Base-by-base conservation (phyloP, 257 asterid species). In the Scutellaria galericulata region DNA sequence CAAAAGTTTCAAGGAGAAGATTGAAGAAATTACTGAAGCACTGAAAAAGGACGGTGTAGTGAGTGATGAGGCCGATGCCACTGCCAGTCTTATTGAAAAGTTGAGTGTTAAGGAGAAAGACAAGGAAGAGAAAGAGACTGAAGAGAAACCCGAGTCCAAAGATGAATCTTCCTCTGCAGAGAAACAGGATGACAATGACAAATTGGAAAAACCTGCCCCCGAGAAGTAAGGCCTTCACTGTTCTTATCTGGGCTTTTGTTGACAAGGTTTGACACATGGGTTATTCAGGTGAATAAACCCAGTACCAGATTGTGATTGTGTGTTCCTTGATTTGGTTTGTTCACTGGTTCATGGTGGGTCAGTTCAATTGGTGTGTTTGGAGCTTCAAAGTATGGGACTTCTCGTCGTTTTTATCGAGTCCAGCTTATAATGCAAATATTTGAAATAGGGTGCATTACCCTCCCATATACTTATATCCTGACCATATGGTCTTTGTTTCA, bases 1-100 rank as follows among this genome's bases (percentile, higher is more conserved):
- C 92, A 86, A 83, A 71, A 5, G 83, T 37, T 92, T 89, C 76
- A 89, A 87, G 76, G 89, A 89, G 14, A 85, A 78, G 83, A 76
- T 88, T 59, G 88, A 79, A 64, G 89, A 86, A 78, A 68, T 92
- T 59, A 81, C 92, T 31, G 90, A 89, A 75, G 85, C 89, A 47
- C 81, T 75, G 77, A 63, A 70, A 27, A 57, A 69, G 11, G 84
- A 57, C 6, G 68, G 62, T 9, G 81, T 53, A 20, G 92, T 83
- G 48, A 82, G 78, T 41, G 85, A 85, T 83, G 96, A 88, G 84
- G 92, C 65, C 56, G 45, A 55, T 0, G 44, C 85, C 42, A 92
- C 90, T 64, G 90, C 96, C 27, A 72, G 63, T 44, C 98, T 92
- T 55, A 69, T 92, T 39, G 85, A 81, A 61, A 80, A 77, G 80